Percentiles rank a stretch among this genome's conserved stretches.
Evolutionary conservation across 1,139 yeast species (phyloP).

Genomic region (Diutina rugosa): DNA sequence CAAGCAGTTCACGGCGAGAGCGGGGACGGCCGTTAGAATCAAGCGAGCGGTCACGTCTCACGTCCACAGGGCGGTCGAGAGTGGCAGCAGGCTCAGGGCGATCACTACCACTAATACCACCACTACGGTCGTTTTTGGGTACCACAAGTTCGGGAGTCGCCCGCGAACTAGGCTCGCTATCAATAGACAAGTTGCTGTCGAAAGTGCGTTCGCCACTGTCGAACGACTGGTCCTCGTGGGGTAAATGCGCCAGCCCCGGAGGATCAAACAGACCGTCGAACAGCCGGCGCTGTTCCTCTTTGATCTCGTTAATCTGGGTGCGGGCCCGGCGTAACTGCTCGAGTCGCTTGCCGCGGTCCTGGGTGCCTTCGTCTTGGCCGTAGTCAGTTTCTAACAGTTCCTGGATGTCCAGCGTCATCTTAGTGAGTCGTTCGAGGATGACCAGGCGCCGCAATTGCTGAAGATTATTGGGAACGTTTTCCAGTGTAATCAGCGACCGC

Average conservation of each 20-base stretch:
- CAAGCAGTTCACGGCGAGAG: background rate
- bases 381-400: conserved; percentile 16
- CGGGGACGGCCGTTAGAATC: background rate
- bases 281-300: background rate
- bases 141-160: background rate
- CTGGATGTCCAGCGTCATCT: conserved; percentile 29
- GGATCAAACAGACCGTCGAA: background rate
- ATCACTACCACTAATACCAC: background rate
- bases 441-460: conserved; percentile 10
- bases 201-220: background rate
- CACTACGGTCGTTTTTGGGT: background rate
- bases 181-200: background rate
- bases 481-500: conserved; percentile 7
- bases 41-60: background rate
- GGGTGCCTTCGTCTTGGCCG: conserved; percentile 5
- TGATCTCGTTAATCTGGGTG: background rate
- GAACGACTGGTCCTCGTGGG: background rate
- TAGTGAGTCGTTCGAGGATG: conserved; percentile 25
- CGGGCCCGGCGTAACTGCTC: background rate
- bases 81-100: background rate
- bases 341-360: background rate
- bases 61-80: background rate
- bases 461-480: background rate
- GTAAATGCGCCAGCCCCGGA: background rate
- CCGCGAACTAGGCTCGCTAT: background rate